Base-by-base conservation (phyloP, 2,329 filamentous ascomycete species). In the Dactylellina sp. region DNA sequence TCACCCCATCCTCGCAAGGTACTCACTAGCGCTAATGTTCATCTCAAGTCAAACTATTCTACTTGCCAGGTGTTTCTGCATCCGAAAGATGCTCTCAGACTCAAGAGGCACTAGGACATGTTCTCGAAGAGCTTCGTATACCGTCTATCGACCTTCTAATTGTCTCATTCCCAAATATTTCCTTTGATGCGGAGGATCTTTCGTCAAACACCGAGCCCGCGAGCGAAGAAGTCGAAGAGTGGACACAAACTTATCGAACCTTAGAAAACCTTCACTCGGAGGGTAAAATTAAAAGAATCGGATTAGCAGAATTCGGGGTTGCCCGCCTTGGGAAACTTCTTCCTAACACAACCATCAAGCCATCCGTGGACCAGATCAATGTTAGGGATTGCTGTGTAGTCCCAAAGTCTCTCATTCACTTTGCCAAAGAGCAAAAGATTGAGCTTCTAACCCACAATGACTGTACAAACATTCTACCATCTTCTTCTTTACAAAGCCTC, bases 361-460 rank as follows among this genome's bases (percentile, higher is more conserved):
- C 95, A 0, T 86, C 87, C 18, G 94, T 98, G 42, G 89, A 98
- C 81, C 95, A 99, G 85, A 96, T 99, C 84, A 98, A 98, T 80
- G 87, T 97, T 56, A 89, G 91, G 78, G 92, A 98, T 82, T 98
- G 94, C 84, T 99, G 95, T 82, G 94, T 93, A 50, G 95, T 98
- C 46, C 95, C 95, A 7, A 93, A 93, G 78, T 90, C 92, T 11
- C 85, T 99, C 75, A 89, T 93, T 71, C 83, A 90, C 78, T 89
- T 96, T 78, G 94, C 94, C n/a, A 93, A 92, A 81, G 85, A 89
- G 76, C 85, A 93, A 80, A 85, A 87, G 18, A 93, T 99, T 75
- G 92, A 98, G 81, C 84, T 99, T 66, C 84, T 97, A 63, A 96
- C 96, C 42, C 95, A 99, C 82, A 92, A 92, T 77, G 95, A 99